A percentile compares a stretch with the other conserved stretches of the same genome.
phyloP scores from a whole-genome alignment of 306 rosid genomes.

The Glycyrrhiza uralensis region DNA sequence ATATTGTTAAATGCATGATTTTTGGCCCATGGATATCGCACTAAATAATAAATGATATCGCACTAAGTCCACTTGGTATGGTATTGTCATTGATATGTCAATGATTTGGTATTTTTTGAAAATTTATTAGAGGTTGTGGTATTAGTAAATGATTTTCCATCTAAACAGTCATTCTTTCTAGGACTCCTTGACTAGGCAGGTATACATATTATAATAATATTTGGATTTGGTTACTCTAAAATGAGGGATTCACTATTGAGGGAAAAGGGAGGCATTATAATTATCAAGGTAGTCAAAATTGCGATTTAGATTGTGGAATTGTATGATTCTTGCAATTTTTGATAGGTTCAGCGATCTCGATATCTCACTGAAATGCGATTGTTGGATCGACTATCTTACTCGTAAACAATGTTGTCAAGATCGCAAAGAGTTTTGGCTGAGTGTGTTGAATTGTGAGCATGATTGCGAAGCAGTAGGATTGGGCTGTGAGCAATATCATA shows the following conservation, averaged over 20 bases:
- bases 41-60: neutral
- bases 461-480: too few species aligned
- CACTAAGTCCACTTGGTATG: neutral
- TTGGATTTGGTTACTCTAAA: neutral
- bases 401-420: too few species aligned
- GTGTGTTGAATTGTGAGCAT: too few species aligned
- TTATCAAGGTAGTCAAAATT: too few species aligned
- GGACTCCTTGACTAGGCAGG: neutral
- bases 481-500: too few species aligned
- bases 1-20: neutral
- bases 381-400: too few species aligned
- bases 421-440: too few species aligned
- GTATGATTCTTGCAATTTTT: too few species aligned
- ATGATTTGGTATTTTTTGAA: neutral
- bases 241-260: neutral
- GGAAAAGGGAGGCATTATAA: neutral
- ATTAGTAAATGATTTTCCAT: slow-evolving; percentile 2
- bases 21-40: neutral
- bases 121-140: neutral
- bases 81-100: neutral
- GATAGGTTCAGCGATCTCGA: too few species aligned
- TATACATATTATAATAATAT: neutral
- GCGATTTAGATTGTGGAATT: too few species aligned
- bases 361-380: too few species aligned
- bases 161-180: neutral